Conservation (phyloP, 2,329 filamentous ascomycete genomes). For the Aspergillus bombycis region DNA sequence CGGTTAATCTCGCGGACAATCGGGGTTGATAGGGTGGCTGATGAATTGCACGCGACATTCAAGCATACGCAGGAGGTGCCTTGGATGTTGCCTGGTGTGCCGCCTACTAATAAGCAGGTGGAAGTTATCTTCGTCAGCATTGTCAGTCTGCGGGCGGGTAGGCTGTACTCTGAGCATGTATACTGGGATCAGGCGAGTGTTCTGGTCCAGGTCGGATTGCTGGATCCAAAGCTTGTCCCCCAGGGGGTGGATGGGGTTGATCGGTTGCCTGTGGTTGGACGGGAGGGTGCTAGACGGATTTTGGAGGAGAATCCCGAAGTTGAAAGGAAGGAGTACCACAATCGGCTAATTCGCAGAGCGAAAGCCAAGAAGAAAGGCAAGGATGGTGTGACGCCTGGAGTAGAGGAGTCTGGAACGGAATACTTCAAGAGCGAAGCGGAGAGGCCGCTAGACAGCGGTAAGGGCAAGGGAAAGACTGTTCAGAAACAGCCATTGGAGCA, state of each 20-base stretch:
- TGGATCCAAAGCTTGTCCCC: slow-evolving; percentile 60
- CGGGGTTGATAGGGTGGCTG: slow-evolving; percentile 62
- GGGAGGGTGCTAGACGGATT: slow-evolving; percentile 44
- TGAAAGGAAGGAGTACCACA: slow-evolving; percentile 40
- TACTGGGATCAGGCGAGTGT: slow-evolving; percentile 68
- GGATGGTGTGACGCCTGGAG: slow-evolving; percentile 16
- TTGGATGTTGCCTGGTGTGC: slow-evolving; percentile 63
- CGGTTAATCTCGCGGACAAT: slow-evolving; percentile 61
- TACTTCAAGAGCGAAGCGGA: slow-evolving; percentile 26
- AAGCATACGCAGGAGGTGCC: slow-evolving; percentile 59
- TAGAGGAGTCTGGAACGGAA: slow-evolving; percentile 31
- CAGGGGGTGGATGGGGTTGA: slow-evolving; percentile 45
- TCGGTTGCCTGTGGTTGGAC: slow-evolving; percentile 44
- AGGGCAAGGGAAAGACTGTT: slow-evolving; percentile 28
- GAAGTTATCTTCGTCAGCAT: slow-evolving; percentile 62
- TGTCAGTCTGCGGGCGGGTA: slow-evolving; percentile 57
- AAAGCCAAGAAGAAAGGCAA: slow-evolving; percentile 20
- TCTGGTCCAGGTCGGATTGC: slow-evolving; percentile 60
- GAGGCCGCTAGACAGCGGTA: slow-evolving; percentile 12
- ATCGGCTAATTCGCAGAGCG: slow-evolving; percentile 33
- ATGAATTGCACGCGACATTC: slow-evolving; percentile 62
- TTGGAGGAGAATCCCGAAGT: slow-evolving; percentile 41
- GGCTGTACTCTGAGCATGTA: slow-evolving; percentile 59
- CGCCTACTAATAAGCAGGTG: slow-evolving; percentile 59
- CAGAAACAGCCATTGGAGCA: slow-evolving; percentile 12